Percentiles rank a stretch among this genome's conserved stretches.
Evolutionary conservation across 306 rosid genomes (phyloP).

Genomic region (Arachis hypogaea): DNA sequence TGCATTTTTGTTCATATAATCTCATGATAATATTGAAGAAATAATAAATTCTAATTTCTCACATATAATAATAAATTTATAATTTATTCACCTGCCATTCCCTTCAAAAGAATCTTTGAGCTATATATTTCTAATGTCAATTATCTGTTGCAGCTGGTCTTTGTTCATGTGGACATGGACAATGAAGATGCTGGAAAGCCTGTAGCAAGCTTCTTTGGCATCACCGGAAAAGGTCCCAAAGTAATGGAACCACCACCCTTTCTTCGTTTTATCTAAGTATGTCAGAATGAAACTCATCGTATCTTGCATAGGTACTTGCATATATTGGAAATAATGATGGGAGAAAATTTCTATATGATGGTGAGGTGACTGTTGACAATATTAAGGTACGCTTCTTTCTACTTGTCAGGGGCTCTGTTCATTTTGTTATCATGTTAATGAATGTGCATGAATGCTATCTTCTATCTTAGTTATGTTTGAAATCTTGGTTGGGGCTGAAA

Average conservation of each 20-base stretch:
- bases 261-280: constrained; percentile 18
- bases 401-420: neutral
- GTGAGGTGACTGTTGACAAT: constrained; percentile 64
- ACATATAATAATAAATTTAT: neutral
- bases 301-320: constrained; percentile 63
- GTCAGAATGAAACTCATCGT: constrained; percentile 3
- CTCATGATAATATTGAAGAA: constrained; percentile 1
- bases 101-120: constrained; percentile 21
- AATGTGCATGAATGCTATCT: constrained; percentile 19
- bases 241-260: constrained; percentile 48
- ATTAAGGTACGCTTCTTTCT: constrained; percentile 63
- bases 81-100: constrained; percentile 1
- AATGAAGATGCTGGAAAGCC: constrained; percentile 92
- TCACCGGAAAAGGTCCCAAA: constrained; percentile 71
- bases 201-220: constrained; percentile 88
- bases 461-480: constrained; percentile 15
- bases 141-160: constrained; percentile 75
- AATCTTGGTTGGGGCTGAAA: constrained; percentile 34
- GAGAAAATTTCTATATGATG: constrained; percentile 72
- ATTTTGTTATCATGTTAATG: constrained; percentile 23
- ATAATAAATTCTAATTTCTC: too few relatives aligned
- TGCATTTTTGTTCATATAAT: constrained; percentile 25
- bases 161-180: constrained; percentile 84
- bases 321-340: constrained; percentile 86
- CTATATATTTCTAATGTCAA: constrained; percentile 33